Percentiles rank a stretch among this genome's conserved stretches.
Conservation (phyloP, 805 yeast species). For the Kregervanrija delftensis region DNA sequence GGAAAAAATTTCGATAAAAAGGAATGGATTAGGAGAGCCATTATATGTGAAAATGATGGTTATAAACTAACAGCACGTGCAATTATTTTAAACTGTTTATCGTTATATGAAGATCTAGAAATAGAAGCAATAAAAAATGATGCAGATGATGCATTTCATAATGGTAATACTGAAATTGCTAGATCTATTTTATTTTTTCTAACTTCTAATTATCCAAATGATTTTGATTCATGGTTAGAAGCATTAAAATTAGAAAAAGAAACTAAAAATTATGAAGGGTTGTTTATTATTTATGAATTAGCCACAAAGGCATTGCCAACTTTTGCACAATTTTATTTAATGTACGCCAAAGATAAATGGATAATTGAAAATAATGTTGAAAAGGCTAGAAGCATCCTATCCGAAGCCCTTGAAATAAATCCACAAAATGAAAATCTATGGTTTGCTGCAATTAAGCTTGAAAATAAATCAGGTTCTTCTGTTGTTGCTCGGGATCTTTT, state of each 20-base stretch:
- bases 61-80: slow-evolving; percentile 45
- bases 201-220: slow-evolving; percentile 40
- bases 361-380: slow-evolving; percentile 34
- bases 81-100: slow-evolving; percentile 33
- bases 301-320: slow-evolving; percentile 47
- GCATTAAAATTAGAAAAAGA: slow-evolving; percentile 33
- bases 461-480: slow-evolving; percentile 34
- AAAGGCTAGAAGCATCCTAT: slow-evolving; percentile 48
- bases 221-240: slow-evolving; percentile 42
- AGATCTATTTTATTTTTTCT: slow-evolving; percentile 42
- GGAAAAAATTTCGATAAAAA: slow-evolving; percentile 29
- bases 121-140: slow-evolving; percentile 13
- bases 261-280: slow-evolving; percentile 17
- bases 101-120: not conserved
- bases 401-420: slow-evolving; percentile 36
- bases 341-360: slow-evolving; percentile 73
- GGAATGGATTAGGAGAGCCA: slow-evolving; percentile 54
- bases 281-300: slow-evolving; percentile 43
- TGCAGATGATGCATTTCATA: slow-evolving; percentile 26
- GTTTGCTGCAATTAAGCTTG: slow-evolving; percentile 68
- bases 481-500: slow-evolving; percentile 32
- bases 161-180: slow-evolving; percentile 30
- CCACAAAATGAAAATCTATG: slow-evolving; percentile 51
- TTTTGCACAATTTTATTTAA: slow-evolving; percentile 46
- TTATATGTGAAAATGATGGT: slow-evolving; percentile 41